Percentiles rank a stretch among this genome's conserved stretches.
These are phyloP conservation scores for Cymbopogon flexuosus DNA, from an alignment of 202 grass and related monocot genomes.

Conservation along the genomic window DNA sequence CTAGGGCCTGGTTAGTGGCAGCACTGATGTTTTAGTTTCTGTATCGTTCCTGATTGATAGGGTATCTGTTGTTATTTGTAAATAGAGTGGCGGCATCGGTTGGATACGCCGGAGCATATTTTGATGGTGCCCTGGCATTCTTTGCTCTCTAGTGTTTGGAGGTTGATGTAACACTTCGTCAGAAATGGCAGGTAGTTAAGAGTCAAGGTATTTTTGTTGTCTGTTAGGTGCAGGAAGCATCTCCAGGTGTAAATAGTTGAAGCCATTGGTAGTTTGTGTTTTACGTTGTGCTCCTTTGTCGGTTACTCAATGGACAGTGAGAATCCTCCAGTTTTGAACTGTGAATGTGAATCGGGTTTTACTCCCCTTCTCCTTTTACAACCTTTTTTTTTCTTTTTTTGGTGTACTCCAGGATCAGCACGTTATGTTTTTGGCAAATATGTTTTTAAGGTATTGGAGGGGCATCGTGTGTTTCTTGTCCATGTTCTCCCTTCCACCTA, in stretches of 20 bases:
- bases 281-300: background rate
- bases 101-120: background rate
- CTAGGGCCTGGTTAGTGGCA: background rate
- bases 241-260: background rate
- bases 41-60: background rate
- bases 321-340: background rate
- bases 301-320: background rate
- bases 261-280: background rate
- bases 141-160: background rate
- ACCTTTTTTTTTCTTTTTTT: background rate
- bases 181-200: background rate
- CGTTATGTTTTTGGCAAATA: background rate
- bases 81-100: constrained; percentile 7
- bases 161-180: background rate
- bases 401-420: background rate
- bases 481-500: background rate
- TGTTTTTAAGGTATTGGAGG: background rate
- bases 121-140: constrained; percentile 8
- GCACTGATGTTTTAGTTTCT: background rate
- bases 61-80: constrained; percentile 42
- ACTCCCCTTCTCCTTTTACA: background rate
- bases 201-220: constrained; percentile 4
- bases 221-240: background rate
- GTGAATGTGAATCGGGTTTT: background rate
- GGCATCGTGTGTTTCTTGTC: background rate